Evolutionary conservation across 176 grass and related monocot genomes (phyloP).

Genomic region (Rhipidocladum racemiflorum): DNA sequence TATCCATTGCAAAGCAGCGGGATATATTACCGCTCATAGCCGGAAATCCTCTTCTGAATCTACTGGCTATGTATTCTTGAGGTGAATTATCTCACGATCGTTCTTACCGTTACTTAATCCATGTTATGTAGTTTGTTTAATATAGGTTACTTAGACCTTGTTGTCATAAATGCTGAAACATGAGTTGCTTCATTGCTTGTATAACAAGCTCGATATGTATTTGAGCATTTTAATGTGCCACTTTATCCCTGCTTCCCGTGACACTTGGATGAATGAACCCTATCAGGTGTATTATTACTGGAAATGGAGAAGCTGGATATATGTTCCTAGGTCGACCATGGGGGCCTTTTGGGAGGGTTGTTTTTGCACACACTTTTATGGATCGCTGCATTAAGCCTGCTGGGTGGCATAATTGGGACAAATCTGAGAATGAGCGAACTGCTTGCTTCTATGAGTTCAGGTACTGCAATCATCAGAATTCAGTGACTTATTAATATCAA

Average conservation of each 20-base stretch:
- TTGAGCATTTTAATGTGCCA: conserved; percentile 3
- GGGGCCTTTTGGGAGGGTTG: conserved; percentile 92
- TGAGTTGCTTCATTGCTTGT: conserved; percentile 13
- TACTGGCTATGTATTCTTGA: conserved; percentile 94
- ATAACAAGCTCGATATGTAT: background rate
- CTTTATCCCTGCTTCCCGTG: conserved; percentile 18
- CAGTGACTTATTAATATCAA: background rate
- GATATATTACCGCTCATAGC: conserved; percentile 96
- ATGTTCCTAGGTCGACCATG: conserved; percentile 90
- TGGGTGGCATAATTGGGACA: conserved; percentile 99
- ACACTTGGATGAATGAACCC: background rate
- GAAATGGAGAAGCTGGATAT: conserved; percentile 70
- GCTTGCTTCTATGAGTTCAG: conserved; percentile 97
- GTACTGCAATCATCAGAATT: conserved; percentile 32
- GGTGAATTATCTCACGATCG: conserved; percentile 30
- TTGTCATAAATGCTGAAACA: background rate
- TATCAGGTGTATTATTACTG: conserved; percentile 83
- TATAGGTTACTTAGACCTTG: background rate
- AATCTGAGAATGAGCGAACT: conserved; percentile 80
- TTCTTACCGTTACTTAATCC: background rate
- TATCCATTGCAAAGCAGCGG: conserved; percentile 83
- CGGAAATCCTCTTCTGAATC: conserved; percentile 87
- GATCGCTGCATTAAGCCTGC: conserved; percentile 70
- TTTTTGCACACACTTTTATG: conserved; percentile 96
- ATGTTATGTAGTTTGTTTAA: background rate